These are phyloP conservation scores for Podila horticola DNA, from an alignment of 192 early-diverging fungal genomes.

Conservation along the genomic window DNA sequence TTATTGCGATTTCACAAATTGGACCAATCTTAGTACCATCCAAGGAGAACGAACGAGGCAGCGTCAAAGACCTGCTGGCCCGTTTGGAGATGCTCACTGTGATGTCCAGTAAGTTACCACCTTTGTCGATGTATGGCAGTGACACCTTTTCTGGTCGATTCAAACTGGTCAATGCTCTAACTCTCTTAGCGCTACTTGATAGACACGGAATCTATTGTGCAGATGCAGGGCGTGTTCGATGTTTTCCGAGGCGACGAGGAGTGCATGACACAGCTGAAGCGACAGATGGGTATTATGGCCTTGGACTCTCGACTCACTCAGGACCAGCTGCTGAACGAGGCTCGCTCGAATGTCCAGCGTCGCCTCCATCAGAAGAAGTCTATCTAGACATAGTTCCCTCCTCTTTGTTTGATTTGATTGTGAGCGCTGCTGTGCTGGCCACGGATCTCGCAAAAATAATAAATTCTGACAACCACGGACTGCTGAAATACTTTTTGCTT, in stretches of 20 bases:
- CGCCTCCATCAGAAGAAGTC: slow-evolving; percentile 28
- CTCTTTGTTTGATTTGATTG: not conserved
- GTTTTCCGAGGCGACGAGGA: slow-evolving; percentile 46
- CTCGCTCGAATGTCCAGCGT: slow-evolving; percentile 22
- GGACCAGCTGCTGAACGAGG: slow-evolving; percentile 43
- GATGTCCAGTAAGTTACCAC: slow-evolving; percentile 33
- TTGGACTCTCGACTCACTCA: slow-evolving; percentile 43
- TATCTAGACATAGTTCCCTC: not conserved
- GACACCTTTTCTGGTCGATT: not conserved
- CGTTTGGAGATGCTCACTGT: slow-evolving; percentile 51
- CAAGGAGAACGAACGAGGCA: slow-evolving; percentile 37
- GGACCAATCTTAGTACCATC: slow-evolving; percentile 57
- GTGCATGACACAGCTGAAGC: slow-evolving; percentile 46
- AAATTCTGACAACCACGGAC: not conserved
- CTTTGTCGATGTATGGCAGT: not conserved
- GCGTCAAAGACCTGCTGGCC: slow-evolving; percentile 27
- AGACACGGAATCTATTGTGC: slow-evolving; percentile 45
- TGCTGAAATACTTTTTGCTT: not conserved
- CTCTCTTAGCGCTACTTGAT: not conserved
- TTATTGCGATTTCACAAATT: slow-evolving; percentile 58
- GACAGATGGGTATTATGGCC: slow-evolving; percentile 53
- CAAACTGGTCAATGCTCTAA: not conserved
- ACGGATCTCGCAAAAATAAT: not conserved
- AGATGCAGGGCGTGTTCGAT: slow-evolving; percentile 46
- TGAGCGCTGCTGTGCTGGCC: slow-evolving; percentile 2